Percentiles rank a stretch among this genome's conserved stretches.
phyloP scores from a whole-genome alignment of 192 early-diverging fungal genomes.

The Obelidium mucronatum region DNA sequence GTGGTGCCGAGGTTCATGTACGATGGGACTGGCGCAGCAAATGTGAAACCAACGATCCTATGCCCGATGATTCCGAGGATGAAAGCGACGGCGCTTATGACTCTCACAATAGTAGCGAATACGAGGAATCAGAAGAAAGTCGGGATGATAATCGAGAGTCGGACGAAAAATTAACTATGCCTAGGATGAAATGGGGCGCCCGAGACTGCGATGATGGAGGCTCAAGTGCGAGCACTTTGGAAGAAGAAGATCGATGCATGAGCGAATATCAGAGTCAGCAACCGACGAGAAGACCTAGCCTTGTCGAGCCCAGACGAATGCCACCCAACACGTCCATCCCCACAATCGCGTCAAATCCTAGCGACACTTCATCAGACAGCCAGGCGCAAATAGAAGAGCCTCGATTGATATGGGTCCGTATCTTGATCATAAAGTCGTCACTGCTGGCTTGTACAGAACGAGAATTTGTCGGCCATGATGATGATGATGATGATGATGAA shows the following conservation, averaged over 20 bases:
- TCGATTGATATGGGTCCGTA: not conserved
- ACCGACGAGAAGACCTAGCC: not conserved
- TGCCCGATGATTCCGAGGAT: not conserved
- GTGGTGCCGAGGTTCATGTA: not conserved
- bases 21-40: not conserved
- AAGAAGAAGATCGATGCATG: not conserved
- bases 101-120: not conserved
- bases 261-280: not conserved
- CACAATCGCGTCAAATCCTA: not conserved
- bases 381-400: not conserved
- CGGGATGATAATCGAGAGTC: not conserved
- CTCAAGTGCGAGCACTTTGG: too few species aligned
- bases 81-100: too few species aligned
- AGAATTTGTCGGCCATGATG: not conserved
- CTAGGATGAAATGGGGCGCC: too few species aligned
- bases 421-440: not conserved
- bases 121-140: not conserved
- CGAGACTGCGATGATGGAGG: too few species aligned
- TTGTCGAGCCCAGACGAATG: not conserved
- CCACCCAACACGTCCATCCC: not conserved
- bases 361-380: not conserved
- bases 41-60: not conserved
- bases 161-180: too few species aligned
- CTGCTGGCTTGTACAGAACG: not conserved
- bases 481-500: slow-evolving; percentile 1